Conservation (phyloP, 306 rosid species). For the Quercus agrifolia region DNA sequence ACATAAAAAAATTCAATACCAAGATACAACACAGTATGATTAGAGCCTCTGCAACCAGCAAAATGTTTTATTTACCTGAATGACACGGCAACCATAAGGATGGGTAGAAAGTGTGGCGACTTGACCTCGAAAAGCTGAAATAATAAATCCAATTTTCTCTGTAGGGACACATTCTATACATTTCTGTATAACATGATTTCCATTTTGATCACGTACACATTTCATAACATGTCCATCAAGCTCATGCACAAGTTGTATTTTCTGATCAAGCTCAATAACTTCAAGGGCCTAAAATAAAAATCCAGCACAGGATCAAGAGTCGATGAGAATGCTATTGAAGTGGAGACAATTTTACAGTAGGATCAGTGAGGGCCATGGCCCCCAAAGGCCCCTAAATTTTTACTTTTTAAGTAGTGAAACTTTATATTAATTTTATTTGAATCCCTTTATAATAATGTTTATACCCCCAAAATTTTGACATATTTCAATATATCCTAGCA, state of each 20-base stretch:
- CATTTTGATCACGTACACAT: conserved; percentile 75
- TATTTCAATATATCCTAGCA: not conserved
- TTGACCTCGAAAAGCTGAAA: conserved; percentile 52
- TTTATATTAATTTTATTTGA: not conserved
- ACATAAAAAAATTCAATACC: not conserved
- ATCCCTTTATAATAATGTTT: not conserved
- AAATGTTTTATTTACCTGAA: conserved; percentile 44
- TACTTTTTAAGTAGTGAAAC: not conserved
- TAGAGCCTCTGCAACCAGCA: not conserved
- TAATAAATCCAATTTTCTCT: conserved; percentile 46
- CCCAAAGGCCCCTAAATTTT: not conserved
- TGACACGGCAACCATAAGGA: conserved; percentile 77
- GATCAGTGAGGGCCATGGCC: not conserved
- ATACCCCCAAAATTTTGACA: not conserved
- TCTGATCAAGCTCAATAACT: conserved; percentile 58
- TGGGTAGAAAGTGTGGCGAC: conserved; percentile 56
- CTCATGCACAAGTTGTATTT: conserved; percentile 47
- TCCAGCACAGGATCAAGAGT: conserved; percentile 1
- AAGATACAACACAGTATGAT: conserved; percentile 3
- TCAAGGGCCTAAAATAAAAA: conserved; percentile 53
- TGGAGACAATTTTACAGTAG: not conserved
- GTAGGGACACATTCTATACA: conserved; percentile 63
- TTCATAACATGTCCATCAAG: conserved; percentile 68
- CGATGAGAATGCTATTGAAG: not conserved
- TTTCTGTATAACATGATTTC: conserved; percentile 74